Conservation (phyloP, 2,329 filamentous ascomycete genomes). For the Fusarium clavum region DNA sequence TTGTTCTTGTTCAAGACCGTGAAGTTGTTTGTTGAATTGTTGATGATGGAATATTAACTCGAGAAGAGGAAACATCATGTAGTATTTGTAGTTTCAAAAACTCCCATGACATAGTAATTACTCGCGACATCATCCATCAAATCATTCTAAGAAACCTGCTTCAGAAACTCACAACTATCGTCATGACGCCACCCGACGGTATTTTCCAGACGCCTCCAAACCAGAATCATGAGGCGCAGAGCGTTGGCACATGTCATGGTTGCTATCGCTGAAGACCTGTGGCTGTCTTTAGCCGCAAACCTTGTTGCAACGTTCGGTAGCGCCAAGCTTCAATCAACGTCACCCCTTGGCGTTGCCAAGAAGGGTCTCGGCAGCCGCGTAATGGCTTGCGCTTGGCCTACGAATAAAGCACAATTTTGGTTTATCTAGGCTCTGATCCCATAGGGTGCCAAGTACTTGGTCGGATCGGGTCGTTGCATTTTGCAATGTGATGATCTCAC, state of each 20-base stretch:
- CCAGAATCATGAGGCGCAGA: neutral
- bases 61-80: fast-evolving
- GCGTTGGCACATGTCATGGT: slow-evolving; percentile 27
- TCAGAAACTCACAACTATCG: slow-evolving; percentile 4
- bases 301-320: slow-evolving; percentile 11
- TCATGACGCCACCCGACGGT: slow-evolving; percentile 16
- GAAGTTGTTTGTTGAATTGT: neutral
- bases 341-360: slow-evolving; percentile 5
- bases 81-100: slow-evolving; percentile 4
- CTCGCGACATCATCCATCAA: neutral
- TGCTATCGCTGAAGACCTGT: neutral
- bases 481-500: neutral
- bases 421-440: neutral
- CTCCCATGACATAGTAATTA: neutral
- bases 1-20: neutral
- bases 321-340: slow-evolving; percentile 20
- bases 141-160: neutral
- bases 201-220: neutral
- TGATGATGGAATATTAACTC: neutral
- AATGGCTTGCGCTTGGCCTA: slow-evolving; percentile 2
- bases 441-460: neutral
- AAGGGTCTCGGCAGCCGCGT: slow-evolving; percentile 11
- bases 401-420: neutral
- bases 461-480: neutral
- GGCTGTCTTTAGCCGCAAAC: slow-evolving; percentile 12